These are phyloP conservation scores for Kandelia obovata DNA, from an alignment of 345 rosid genomes.

Conservation along the genomic window DNA sequence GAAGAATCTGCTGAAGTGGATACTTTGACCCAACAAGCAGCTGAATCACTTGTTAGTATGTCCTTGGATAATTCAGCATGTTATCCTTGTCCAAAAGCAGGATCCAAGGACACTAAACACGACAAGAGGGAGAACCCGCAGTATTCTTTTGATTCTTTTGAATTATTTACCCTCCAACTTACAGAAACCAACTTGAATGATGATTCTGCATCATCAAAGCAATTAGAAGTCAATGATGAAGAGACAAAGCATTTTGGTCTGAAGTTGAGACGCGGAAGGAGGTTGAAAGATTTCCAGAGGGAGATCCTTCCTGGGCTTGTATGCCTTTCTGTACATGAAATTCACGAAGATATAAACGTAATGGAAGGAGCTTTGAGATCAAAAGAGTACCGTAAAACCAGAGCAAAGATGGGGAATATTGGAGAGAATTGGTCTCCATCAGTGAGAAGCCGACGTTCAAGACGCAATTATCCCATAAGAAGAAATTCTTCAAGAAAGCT, in stretches of 20 bases:
- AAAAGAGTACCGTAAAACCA: conserved; percentile 63
- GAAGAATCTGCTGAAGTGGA: conserved; percentile 36
- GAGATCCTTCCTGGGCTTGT: conserved; percentile 67
- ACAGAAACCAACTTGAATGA: conserved; percentile 46
- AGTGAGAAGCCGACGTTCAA: conserved; percentile 37
- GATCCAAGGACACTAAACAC: conserved; percentile 23
- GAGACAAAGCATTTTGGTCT: conserved; percentile 46
- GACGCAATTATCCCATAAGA: conserved; percentile 22
- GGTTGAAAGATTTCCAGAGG: conserved; percentile 74
- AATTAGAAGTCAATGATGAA: conserved; percentile 37
- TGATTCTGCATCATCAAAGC: conserved; percentile 50
- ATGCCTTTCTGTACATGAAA: conserved; percentile 65
- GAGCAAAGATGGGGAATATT: conserved; percentile 39
- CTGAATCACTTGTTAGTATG: conserved; percentile 51
- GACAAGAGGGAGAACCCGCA: conserved; percentile 29
- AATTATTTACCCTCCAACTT: conserved; percentile 46
- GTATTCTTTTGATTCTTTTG: conserved; percentile 56
- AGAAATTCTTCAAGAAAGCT: conserved; percentile 20
- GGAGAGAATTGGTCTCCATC: conserved; percentile 39
- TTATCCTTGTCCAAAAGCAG: conserved; percentile 13
- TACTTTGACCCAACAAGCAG: conserved; percentile 45
- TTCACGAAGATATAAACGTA: conserved; percentile 64
- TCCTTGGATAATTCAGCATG: conserved; percentile 27
- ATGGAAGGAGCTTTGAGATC: conserved; percentile 72
- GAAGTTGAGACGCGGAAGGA: conserved; percentile 70